Evolutionary conservation across 2,329 filamentous ascomycete genomes (phyloP), one percentile per base, ranked within the genome.

Genomic region (Arthrinium phaeospermum): DNA sequence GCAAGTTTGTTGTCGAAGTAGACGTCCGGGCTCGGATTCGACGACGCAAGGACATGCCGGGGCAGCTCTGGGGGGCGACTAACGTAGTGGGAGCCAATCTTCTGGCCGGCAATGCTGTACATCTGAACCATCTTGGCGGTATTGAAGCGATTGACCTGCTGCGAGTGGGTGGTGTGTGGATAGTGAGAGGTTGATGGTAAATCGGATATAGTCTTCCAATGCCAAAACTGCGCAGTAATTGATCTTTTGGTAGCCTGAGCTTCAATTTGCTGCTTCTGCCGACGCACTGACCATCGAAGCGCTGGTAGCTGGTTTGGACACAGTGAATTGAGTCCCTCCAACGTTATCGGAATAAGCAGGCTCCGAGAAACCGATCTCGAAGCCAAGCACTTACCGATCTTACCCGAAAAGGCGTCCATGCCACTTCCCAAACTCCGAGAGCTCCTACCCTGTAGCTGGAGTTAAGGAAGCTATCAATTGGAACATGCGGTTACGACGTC

Each of bases 51-150:
- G 70, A 44, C n/a, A 72, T 47, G 27, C 37, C 27, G 68, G 46
- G 67, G 24, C 37, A 41, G 37, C 27, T 22, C 37, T 45, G 22
- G 19, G 75, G 74, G 61, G 73, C 46, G 71, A 86, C 89, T 80
- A 78, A 91, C 89, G 83, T 89, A 86, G 85, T 91, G 89, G 75
- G 89, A 89, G 84, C 85, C 89, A 81, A 91, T 82, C 82, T 90
- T 86, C 80, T 85, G 86, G 83, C 89, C 89, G 81, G 88, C 83
- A 78, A 91, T 84, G 76, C 81, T 86, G 85, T 91, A 91, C 77
- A 81, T 83, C 75, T 82, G 80, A 77, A 85, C 84, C 85, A 87
- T 87, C 72, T 81, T 85, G 83, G 76, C 78, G 79, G 78, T 78
- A 76, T 75, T 77, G 75, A 73, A 71, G 73, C 24, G 73, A 76